phyloP scores from a whole-genome alignment of 345 rosid genomes.

The Physaria fendleri region DNA sequence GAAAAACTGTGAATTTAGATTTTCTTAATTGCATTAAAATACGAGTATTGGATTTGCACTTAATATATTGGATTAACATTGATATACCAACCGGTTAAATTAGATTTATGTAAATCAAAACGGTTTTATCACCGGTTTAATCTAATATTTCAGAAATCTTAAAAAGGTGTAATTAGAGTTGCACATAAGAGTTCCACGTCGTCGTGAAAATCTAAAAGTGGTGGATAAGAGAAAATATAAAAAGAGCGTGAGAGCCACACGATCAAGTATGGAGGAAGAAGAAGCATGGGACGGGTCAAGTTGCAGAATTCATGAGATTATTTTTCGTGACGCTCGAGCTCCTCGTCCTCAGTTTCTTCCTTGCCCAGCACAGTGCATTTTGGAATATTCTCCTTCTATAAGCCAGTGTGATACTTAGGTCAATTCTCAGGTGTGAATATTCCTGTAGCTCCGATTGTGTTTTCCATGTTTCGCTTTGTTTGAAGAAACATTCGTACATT shows the following conservation, averaged over 20 bases:
- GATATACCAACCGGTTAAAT: no score
- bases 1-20: no score
- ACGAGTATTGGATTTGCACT: no score
- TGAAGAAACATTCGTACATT: not conserved
- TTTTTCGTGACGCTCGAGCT: slow-evolving; percentile 5
- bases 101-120: no score
- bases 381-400: not conserved
- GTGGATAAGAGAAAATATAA: slow-evolving; percentile 27
- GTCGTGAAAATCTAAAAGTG: not conserved
- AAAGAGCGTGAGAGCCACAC: slow-evolving; percentile 24
- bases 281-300: slow-evolving; percentile 21
- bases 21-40: no score
- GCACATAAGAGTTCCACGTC: slow-evolving; percentile 1
- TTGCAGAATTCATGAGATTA: not conserved
- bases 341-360: not conserved
- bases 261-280: slow-evolving; percentile 24
- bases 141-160: no score
- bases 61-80: no score
- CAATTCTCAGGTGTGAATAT: slow-evolving; percentile 19
- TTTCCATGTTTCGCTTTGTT: not conserved
- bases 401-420: not conserved
- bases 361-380: not conserved
- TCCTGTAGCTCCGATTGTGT: not conserved
- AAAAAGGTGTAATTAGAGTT: no score
- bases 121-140: no score